phyloP scores from a whole-genome alignment of 805 yeast genomes.

The Spathaspora hagerdaliae region DNA sequence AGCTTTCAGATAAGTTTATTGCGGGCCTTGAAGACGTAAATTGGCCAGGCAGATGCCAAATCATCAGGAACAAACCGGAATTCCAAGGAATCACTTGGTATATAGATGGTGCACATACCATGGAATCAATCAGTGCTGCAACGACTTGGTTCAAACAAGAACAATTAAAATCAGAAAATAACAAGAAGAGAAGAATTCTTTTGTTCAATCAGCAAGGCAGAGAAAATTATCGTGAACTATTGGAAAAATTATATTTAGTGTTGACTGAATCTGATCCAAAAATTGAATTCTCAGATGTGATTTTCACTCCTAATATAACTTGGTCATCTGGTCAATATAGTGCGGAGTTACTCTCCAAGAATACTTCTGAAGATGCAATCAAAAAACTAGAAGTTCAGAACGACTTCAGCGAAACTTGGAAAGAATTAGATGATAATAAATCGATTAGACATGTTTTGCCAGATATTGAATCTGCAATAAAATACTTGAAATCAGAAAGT shows the following conservation, averaged over 20 bases:
- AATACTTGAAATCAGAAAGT: conserved; percentile 40
- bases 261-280: conserved; percentile 30
- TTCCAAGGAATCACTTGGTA: conserved; percentile 61
- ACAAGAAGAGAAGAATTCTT: conserved; percentile 45
- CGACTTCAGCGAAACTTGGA: conserved; percentile 68
- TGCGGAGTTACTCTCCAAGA: conserved; percentile 80
- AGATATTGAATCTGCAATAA: conserved; percentile 73
- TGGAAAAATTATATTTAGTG: conserved; percentile 46
- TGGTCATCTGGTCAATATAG: conserved; percentile 81
- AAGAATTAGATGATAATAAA: conserved; percentile 38
- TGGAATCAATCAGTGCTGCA: conserved; percentile 81
- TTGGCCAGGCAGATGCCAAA: conserved; percentile 98
- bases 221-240: conserved; percentile 64
- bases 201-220: conserved; percentile 94
- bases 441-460: conserved; percentile 47
- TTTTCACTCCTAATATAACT: conserved; percentile 89
- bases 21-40: conserved; percentile 61
- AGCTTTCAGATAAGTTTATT: conserved; percentile 48
- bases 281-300: conserved; percentile 63
- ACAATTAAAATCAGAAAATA: conserved; percentile 4
- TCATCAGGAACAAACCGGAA: conserved; percentile 42
- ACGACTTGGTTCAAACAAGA: conserved; percentile 64
- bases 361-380: conserved; percentile 73
- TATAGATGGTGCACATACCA: conserved; percentile 94
- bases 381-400: conserved; percentile 81